Evolutionary conservation across 2,329 filamentous ascomycete species (phyloP).

Genomic region (Fusarium sp.): DNA sequence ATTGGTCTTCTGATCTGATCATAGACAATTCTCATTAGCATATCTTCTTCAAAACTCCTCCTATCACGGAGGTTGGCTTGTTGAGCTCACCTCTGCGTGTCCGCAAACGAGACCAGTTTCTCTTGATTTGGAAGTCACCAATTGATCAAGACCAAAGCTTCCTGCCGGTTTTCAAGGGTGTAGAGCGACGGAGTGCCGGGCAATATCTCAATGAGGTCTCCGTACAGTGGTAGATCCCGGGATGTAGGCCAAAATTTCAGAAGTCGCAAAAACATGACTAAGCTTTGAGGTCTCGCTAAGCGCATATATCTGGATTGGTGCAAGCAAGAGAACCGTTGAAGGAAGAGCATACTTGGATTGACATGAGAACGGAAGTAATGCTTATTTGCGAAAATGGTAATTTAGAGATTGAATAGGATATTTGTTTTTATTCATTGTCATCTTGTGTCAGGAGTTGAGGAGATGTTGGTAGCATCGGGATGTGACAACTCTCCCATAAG

Average conservation of each 20-base stretch:
- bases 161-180: conserved; percentile 16
- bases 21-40: conserved; percentile 18
- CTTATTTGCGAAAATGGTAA: too few species aligned
- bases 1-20: conserved; percentile 11
- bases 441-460: too few species aligned
- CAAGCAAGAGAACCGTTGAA: conserved; percentile 11
- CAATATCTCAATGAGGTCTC: conserved; percentile 30
- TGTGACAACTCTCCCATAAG: neutral
- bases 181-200: conserved; percentile 29
- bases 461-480: too few species aligned
- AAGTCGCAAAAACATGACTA: conserved; percentile 41
- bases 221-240: conserved; percentile 12
- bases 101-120: neutral
- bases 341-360: neutral
- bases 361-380: too few species aligned
- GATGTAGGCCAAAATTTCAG: conserved; percentile 45
- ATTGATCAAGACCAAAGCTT: conserved; percentile 7
- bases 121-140: neutral
- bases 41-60: conserved; percentile 4
- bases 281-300: conserved; percentile 10
- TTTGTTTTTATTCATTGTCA: too few species aligned
- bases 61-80: neutral
- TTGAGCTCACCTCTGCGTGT: conserved; percentile 32
- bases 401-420: too few species aligned
- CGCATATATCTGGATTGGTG: conserved; percentile 24